A percentile compares a stretch with the other conserved stretches of the same genome.
Evolutionary conservation across 2,329 filamentous ascomycete species (phyloP).

Genomic region (Colletotrichum spaethianum): DNA sequence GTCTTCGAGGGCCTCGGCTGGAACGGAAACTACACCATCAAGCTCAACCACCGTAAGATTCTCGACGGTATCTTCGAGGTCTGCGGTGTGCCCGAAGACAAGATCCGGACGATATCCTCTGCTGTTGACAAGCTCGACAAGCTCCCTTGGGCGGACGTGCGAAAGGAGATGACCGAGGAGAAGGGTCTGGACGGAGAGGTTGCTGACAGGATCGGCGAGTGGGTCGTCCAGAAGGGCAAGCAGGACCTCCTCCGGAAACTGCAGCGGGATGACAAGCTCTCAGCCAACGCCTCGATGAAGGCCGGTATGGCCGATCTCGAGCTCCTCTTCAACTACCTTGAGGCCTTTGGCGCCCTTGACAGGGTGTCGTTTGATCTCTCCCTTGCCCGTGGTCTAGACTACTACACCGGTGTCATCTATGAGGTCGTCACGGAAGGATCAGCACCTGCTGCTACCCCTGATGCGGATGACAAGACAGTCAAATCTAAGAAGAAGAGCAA

Average conservation of each 20-base stretch:
- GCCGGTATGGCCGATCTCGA: constrained; percentile 86
- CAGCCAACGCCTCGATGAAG: constrained; percentile 81
- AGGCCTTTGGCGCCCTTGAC: constrained; percentile 80
- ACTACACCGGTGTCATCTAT: constrained; percentile 87
- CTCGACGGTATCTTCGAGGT: constrained; percentile 93
- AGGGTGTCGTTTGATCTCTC: constrained; percentile 91
- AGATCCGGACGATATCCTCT: constrained; percentile 90
- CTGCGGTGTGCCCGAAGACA: constrained; percentile 88
- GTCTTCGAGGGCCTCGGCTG: constrained; percentile 87
- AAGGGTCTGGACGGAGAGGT: constrained; percentile 84
- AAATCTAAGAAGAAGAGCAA: constrained; percentile 65
- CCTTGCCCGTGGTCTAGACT: constrained; percentile 90
- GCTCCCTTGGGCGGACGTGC: constrained; percentile 89
- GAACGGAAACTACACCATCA: constrained; percentile 84
- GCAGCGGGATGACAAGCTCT: constrained; percentile 76
- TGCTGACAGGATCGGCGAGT: constrained; percentile 90
- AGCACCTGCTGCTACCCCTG: constrained; percentile 63
- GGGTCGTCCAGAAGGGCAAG: constrained; percentile 83
- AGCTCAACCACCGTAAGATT: constrained; percentile 95
- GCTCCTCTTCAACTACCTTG: constrained; percentile 85
- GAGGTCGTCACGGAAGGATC: constrained; percentile 89
- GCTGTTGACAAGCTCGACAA: constrained; percentile 98
- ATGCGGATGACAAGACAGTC: constrained; percentile 51
- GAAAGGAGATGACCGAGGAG: constrained; percentile 92
- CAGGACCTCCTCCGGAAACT: constrained; percentile 81